Evolutionary conservation across 108 stramenopile genomes (phyloP).

Genomic region (Cyclostephanos tholiformis): DNA sequence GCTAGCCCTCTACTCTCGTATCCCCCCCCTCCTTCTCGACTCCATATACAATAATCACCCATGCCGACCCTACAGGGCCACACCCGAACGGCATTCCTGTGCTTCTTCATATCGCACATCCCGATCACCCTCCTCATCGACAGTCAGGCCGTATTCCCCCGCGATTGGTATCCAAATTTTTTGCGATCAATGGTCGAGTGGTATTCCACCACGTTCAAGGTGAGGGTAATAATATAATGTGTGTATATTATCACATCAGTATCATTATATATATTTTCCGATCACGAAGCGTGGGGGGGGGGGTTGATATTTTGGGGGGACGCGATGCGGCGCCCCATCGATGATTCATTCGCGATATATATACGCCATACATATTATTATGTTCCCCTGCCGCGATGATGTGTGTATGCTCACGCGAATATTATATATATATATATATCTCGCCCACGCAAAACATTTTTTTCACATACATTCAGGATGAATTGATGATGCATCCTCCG

Average conservation of each 20-base stretch:
- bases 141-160: slow-evolving; percentile 67
- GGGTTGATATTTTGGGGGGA: no score
- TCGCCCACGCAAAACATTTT: no score
- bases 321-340: no score
- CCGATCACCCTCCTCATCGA: slow-evolving; percentile 83
- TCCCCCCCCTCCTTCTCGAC: background rate
- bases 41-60: background rate
- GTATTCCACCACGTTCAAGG: slow-evolving; percentile 65
- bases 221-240: background rate
- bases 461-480: slow-evolving; percentile 38
- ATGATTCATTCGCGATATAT: no score
- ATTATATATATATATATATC: no score
- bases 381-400: no score
- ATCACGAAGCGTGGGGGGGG: no score
- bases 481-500: slow-evolving; percentile 60
- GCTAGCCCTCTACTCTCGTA: no score
- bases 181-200: slow-evolving; percentile 64
- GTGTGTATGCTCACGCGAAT: no score
- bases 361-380: no score
- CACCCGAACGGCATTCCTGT: slow-evolving; percentile 58
- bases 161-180: slow-evolving; percentile 60
- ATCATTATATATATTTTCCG: background rate
- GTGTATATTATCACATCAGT: background rate
- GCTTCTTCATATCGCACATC: slow-evolving; percentile 83
- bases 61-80: slow-evolving; percentile 58